Base-by-base conservation (phyloP, 1,139 yeast species). In the Scheffersomyces quercinus region DNA sequence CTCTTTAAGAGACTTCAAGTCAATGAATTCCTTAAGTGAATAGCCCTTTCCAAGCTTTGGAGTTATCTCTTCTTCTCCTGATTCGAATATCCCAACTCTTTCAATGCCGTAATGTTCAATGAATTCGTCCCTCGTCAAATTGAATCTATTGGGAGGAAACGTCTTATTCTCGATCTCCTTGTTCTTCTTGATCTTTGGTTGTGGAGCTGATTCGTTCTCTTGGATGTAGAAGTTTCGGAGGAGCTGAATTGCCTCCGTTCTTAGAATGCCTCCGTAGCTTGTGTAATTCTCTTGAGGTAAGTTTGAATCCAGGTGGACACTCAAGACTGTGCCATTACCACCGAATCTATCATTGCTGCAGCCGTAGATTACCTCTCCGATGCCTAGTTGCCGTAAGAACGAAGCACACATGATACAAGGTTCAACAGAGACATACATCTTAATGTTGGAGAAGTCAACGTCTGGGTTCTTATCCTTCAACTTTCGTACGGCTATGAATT, bases 331-430 rank as follows among this genome's bases (percentile, higher is more conserved):
- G 1, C 99, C 98, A 60, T 91, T 90, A 0, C 99, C 99, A 0
- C 99, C 99, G 68, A 93, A 93, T 40, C 99, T 68, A 52, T 93
- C 98, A 60, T 93, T 93, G 0, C 90, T 95, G 59, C 97, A 91
- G 0, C 99, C 98, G 58, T 87, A 93, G 36, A 83, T 82, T 2
- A 91, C 97, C 35, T 73, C 71, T 16, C 81, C 68, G 14, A 93
- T 81, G 1, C 87, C 85, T 30, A 91, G 63, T 57, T 93, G 99
- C 44, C 93, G 78, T 40, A 93, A 67, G 2, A 96, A 93, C 28
- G 95, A 84, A 0, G 97, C 98, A 69, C 99, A 93, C 99, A 93
- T 93, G 9, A 95, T 85, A 62, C 99, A 93, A 0, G 99, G 99
- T 63, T 93, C 99, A 1, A 93, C 98, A 0, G 98, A 89, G 20